phyloP scores from a whole-genome alignment of 495 filamentous ascomycete genomes.

The Paragyromitra xinjiangensis region DNA sequence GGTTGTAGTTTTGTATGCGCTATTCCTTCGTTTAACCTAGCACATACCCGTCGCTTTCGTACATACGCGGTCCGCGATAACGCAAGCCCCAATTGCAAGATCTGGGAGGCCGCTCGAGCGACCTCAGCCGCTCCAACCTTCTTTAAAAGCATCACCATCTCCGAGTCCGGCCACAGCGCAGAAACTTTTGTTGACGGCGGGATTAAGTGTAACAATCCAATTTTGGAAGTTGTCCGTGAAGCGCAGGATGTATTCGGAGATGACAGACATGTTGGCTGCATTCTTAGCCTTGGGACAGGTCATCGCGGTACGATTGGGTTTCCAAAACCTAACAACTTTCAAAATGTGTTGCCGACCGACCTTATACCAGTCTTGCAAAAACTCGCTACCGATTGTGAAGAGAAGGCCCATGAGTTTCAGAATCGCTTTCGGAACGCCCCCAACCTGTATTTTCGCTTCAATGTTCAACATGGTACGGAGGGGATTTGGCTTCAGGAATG shows the following conservation, averaged over 20 bases:
- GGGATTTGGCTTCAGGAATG: slow-evolving; percentile 61
- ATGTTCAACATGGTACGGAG: slow-evolving; percentile 60
- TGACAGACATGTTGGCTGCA: slow-evolving; percentile 18
- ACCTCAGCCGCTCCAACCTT: slow-evolving; percentile 61
- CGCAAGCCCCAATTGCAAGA: slow-evolving; percentile 46
- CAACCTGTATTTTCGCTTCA: slow-evolving; percentile 38
- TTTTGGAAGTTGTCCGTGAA: slow-evolving; percentile 52
- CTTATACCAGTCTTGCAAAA: slow-evolving; percentile 49
- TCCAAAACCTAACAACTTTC: slow-evolving; percentile 18
- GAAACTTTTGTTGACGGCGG: slow-evolving; percentile 56
- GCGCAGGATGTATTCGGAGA: slow-evolving; percentile 29
- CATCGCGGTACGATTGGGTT: slow-evolving; percentile 32
- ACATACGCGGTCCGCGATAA: not conserved
- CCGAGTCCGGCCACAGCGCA: slow-evolving; percentile 9
- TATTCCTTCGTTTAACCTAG: slow-evolving; percentile 11
- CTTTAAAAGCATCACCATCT: slow-evolving; percentile 59
- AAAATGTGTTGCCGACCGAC: slow-evolving; percentile 2
- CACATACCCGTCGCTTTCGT: slow-evolving; percentile 28
- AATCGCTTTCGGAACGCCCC: not conserved
- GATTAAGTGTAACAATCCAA: slow-evolving; percentile 58
- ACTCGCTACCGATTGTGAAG: slow-evolving; percentile 50
- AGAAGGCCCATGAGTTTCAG: slow-evolving; percentile 22
- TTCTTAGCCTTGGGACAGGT: slow-evolving; percentile 58
- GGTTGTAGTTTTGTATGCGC: slow-evolving; percentile 15
- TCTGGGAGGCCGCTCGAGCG: slow-evolving; percentile 61